A percentile compares a stretch with the other conserved stretches of the same genome.
Conservation (phyloP, 176 grass and related monocot genomes). For the Elymus sibiricus region DNA sequence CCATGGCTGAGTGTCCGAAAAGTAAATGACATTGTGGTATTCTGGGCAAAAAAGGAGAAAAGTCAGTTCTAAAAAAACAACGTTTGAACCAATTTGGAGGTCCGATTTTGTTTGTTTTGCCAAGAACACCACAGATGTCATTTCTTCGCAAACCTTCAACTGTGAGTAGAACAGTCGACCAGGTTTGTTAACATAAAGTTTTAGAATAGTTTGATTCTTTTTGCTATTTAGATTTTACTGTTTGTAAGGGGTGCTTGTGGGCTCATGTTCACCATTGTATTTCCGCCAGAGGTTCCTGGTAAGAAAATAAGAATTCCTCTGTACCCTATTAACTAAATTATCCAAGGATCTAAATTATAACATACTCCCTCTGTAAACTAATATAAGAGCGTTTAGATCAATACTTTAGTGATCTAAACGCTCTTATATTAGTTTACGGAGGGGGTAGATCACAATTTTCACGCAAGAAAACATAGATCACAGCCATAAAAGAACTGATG, state of each 20-base stretch:
- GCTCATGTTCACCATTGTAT: not conserved
- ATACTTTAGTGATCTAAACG: no score
- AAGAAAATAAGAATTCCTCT: conserved; percentile 19
- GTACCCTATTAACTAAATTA: not conserved
- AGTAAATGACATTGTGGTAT: no score
- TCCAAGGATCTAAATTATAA: not conserved
- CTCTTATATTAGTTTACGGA: no score
- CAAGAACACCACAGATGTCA: not conserved
- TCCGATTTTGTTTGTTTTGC: no score
- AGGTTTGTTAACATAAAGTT: not conserved
- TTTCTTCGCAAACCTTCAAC: not conserved
- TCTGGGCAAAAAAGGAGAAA: no score
- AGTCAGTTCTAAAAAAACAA: no score
- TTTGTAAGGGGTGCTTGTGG: not conserved
- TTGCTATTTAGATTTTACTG: not conserved
- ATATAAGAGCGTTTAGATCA: no score
- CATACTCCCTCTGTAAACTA: not conserved
- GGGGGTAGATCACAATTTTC: not conserved
- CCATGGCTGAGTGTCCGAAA: no score
- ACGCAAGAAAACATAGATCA: not conserved
- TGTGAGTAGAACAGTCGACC: not conserved
- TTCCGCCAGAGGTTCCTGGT: not conserved
- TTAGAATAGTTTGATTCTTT: not conserved
- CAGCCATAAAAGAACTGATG: not conserved
- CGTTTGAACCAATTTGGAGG: not conserved